These are phyloP conservation scores for Colletotrichum sansevieriae DNA, from an alignment of 2,329 filamentous ascomycete species.

Conservation along the genomic window DNA sequence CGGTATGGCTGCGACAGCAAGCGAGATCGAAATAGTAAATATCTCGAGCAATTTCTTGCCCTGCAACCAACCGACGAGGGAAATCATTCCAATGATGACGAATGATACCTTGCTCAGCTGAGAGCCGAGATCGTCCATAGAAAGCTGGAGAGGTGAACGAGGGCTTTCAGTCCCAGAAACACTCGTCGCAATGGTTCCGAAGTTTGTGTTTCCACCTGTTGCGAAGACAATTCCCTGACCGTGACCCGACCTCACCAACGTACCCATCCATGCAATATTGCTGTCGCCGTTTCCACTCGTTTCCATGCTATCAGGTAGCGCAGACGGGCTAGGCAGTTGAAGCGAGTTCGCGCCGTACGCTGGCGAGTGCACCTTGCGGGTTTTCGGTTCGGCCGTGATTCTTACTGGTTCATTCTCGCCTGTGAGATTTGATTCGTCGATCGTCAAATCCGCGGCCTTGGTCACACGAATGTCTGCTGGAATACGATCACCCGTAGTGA, in stretches of 20 bases:
- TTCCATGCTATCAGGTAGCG: slow-evolving; percentile 70
- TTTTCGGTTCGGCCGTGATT: slow-evolving; percentile 75
- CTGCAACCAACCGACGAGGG: slow-evolving; percentile 89
- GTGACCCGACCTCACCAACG: slow-evolving; percentile 92
- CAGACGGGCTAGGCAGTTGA: slow-evolving; percentile 55
- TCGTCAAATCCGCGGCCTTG: slow-evolving; percentile 87
- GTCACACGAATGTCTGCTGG: slow-evolving; percentile 97
- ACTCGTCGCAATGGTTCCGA: slow-evolving; percentile 95
- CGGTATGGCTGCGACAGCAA: slow-evolving; percentile 95
- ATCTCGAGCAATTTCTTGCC: slow-evolving; percentile 93
- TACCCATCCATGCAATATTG: slow-evolving; percentile 99
- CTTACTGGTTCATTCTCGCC: slow-evolving; percentile 95
- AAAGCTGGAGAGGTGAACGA: slow-evolving; percentile 90
- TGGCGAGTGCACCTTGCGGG: slow-evolving; percentile 48
- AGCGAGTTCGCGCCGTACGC: slow-evolving; percentile 48
- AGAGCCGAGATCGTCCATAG: slow-evolving; percentile 97
- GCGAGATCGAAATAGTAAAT: slow-evolving; percentile 96
- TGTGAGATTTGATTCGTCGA: slow-evolving; percentile 96
- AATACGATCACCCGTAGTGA: slow-evolving; percentile 95
- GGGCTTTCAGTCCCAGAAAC: slow-evolving; percentile 96
- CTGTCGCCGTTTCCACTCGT: slow-evolving; percentile 79
- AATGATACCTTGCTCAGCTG: slow-evolving; percentile 98
- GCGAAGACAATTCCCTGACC: slow-evolving; percentile 98
- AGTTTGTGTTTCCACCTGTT: slow-evolving; percentile 92
- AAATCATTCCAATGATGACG: slow-evolving; percentile 92